These are phyloP conservation scores for Podospora conica DNA, from an alignment of 495 filamentous ascomycete species.

Conservation along the genomic window DNA sequence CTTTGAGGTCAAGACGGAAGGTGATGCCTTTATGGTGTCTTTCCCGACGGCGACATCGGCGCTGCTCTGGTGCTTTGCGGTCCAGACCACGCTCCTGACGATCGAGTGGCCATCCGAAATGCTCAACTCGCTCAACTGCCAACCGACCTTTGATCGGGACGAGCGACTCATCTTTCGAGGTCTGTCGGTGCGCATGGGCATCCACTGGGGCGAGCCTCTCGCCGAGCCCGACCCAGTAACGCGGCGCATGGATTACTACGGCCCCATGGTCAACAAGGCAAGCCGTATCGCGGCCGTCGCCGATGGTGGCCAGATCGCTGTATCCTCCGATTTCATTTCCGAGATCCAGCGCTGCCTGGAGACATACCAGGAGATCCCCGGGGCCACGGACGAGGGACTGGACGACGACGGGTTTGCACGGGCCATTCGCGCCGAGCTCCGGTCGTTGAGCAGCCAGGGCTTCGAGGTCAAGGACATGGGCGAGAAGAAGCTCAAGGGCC, in stretches of 20 bases:
- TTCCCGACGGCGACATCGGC: constrained; percentile 93
- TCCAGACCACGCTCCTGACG: constrained; percentile 79
- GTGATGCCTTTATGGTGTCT: constrained; percentile 98
- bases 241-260: constrained; percentile 98
- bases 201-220: constrained; percentile 90
- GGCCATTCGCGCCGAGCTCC: constrained; percentile 79
- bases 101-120: constrained; percentile 93
- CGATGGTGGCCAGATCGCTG: constrained; percentile 96
- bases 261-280: constrained; percentile 97
- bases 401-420: constrained; percentile 64
- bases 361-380: constrained; percentile 67
- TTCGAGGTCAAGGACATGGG: constrained; percentile 97
- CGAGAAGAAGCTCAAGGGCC: constrained; percentile 85
- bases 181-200: constrained; percentile 92
- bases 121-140: constrained; percentile 75
- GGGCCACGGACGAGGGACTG: constrained; percentile 59
- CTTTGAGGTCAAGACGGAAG: constrained; percentile 99
- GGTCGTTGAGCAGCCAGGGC: constrained; percentile 80
- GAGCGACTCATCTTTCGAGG: constrained; percentile 87
- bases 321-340: constrained; percentile 91
- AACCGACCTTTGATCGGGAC: constrained; percentile 74
- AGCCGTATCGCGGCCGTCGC: constrained; percentile 87
- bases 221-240: constrained; percentile 94
- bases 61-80: constrained; percentile 90
- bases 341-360: constrained; percentile 91